phyloP scores from a whole-genome alignment of 305 asterid genomes.

The Coffea humblotiana region DNA sequence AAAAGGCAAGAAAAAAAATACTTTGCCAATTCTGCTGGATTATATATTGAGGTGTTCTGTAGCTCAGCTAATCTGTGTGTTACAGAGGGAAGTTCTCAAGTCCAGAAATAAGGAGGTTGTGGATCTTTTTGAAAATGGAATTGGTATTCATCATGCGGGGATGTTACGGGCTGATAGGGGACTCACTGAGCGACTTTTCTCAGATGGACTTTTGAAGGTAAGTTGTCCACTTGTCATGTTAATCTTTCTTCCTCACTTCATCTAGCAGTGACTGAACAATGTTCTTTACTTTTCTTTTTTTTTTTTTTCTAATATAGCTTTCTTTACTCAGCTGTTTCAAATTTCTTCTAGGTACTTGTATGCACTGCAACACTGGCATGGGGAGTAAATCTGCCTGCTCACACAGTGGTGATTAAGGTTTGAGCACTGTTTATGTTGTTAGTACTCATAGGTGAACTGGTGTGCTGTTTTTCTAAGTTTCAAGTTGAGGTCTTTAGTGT shows the following conservation, averaged over 20 bases:
- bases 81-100: conserved; percentile 90
- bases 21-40: conserved; percentile 14
- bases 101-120: conserved; percentile 93
- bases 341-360: conserved; percentile 71
- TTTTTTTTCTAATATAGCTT: not conserved
- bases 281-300: not conserved
- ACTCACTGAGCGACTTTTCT: conserved; percentile 94
- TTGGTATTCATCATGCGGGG: conserved; percentile 99
- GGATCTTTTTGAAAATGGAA: conserved; percentile 77
- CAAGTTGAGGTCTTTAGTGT: not conserved
- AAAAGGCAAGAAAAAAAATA: conserved; percentile 57
- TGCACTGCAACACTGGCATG: conserved; percentile 99
- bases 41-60: conserved; percentile 10
- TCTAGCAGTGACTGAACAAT: not conserved
- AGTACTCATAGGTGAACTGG: not conserved
- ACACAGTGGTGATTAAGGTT: conserved; percentile 99
- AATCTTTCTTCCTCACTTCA: conserved; percentile 2
- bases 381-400: conserved; percentile 99
- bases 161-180: conserved; percentile 96
- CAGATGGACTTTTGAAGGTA: conserved; percentile 87
- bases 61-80: conserved; percentile 29
- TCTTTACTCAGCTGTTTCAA: conserved; percentile 20
- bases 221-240: conserved; percentile 17
- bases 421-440: conserved; percentile 29
- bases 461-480: not conserved